Evolutionary conservation across 2,329 filamentous ascomycete genomes (phyloP).

Genomic region (Aspergillus terreus): DNA sequence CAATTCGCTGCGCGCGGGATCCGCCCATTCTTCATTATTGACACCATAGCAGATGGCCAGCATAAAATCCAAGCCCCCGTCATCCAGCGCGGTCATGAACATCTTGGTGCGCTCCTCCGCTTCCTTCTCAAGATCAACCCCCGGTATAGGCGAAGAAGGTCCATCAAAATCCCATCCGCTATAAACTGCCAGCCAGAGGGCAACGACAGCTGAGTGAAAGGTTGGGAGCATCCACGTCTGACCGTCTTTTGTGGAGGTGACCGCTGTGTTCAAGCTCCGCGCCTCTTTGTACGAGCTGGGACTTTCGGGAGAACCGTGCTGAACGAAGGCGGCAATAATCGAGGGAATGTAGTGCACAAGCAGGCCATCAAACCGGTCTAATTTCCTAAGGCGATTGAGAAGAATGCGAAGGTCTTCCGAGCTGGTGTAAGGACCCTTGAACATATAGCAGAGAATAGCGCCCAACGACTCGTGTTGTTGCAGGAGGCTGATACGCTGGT

Average conservation of each 20-base stretch:
- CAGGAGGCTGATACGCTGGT: slow-evolving; percentile 73
- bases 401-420: slow-evolving; percentile 71
- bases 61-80: slow-evolving; percentile 89
- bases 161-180: slow-evolving; percentile 82
- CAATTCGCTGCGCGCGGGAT: slow-evolving; percentile 78
- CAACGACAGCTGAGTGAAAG: slow-evolving; percentile 72
- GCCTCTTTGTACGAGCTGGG: slow-evolving; percentile 65
- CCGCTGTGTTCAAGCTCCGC: slow-evolving; percentile 63
- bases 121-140: slow-evolving; percentile 63
- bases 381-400: slow-evolving; percentile 62
- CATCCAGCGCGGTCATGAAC: slow-evolving; percentile 74
- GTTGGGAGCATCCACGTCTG: slow-evolving; percentile 69
- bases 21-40: slow-evolving; percentile 77
- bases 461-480: slow-evolving; percentile 87
- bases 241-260: slow-evolving; percentile 65
- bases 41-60: slow-evolving; percentile 80
- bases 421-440: slow-evolving; percentile 70
- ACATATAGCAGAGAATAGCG: slow-evolving; percentile 72
- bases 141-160: slow-evolving; percentile 55
- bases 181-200: slow-evolving; percentile 92
- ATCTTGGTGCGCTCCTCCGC: slow-evolving; percentile 66
- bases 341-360: slow-evolving; percentile 79
- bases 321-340: slow-evolving; percentile 70
- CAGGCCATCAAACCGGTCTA: slow-evolving; percentile 73
- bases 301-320: slow-evolving; percentile 74